Base-by-base conservation (phyloP, 306 rosid species). In the Potentilla sterilis region DNA sequence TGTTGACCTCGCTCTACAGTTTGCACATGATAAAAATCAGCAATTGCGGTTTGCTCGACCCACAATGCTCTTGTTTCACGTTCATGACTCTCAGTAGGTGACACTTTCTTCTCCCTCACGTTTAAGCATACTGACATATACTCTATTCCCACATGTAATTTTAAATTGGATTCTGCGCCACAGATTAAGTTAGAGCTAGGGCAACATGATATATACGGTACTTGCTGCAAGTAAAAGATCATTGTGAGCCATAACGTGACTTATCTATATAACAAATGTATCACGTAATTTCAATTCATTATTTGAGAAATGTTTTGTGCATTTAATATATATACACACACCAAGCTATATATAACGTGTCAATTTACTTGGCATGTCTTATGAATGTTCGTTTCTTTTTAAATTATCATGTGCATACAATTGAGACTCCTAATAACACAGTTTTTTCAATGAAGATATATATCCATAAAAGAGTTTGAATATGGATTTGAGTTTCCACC, bases 41-140 rank as follows among this genome's bases (percentile, higher is more conserved):
- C 32, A 73, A 42, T 24, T 73, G 68, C 77, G 77, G 55, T 58
- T 73, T 73, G 67, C 64, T 79, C 75, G 61, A 52, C 37, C 78
- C 46, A 78, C 77, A 24, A 51, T 72, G 75, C 54, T 79, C 55
- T 46, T 35, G 70, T 79, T 74, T 44, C 28, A 70, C 70, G 62
- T 59, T 72, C 67, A 51, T 59, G 71, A 81, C 41, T 57, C 74
- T n/a, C 9, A 51, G 40, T 14, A 37, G 32, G 46, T 6, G 8
- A 43, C 86, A 75, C 68, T 76, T 43, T 47, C 88, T 82, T 86
- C 76, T 35, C 3, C 84, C 80, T 68, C 82, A 86, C 78, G 93
- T 47, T 67, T 76, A 12, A 4, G 1, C 13, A 46, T 28, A 28
- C 28, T 28, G 28, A 7, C n/a, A n/a, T n/a, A n/a, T 7, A 0